phyloP scores from a whole-genome alignment of 2,329 filamentous ascomycete genomes.

The Pyrenochaeta sp. region DNA sequence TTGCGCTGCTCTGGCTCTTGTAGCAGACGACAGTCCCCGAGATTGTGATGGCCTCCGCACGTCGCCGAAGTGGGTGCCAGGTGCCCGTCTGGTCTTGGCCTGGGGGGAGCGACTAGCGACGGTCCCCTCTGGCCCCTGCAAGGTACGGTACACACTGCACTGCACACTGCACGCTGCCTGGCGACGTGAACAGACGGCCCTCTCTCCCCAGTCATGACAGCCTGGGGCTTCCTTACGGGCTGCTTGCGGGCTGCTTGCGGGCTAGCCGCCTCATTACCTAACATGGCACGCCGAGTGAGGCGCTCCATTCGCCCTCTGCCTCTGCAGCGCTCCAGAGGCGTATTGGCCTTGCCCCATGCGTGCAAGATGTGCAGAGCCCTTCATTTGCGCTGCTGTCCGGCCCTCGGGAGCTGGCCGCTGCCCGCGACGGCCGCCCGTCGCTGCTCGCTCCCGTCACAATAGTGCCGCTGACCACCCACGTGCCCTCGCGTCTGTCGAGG shows the following conservation, averaged over 20 bases:
- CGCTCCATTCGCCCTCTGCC: constrained; percentile 18
- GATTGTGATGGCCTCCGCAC: neutral
- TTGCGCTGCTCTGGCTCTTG: too few relatives aligned
- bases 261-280: constrained; percentile 31
- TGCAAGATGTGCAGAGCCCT: constrained; percentile 17
- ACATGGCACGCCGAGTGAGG: constrained; percentile 20
- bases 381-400: constrained; percentile 13
- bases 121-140: constrained; percentile 9
- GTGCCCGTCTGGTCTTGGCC: too few relatives aligned
- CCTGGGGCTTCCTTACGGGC: constrained; percentile 27
- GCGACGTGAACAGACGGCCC: constrained; percentile 8
- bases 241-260: too few relatives aligned
- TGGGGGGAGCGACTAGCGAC: too few relatives aligned
- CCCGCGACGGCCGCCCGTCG: constrained; percentile 24
- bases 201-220: constrained; percentile 23
- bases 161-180: constrained; percentile 8
- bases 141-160: too few relatives aligned
- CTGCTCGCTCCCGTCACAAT: constrained; percentile 17
- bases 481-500: constrained; percentile 15
- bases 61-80: constrained; percentile 14
- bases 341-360: constrained; percentile 17
- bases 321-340: constrained; percentile 7
- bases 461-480: constrained; percentile 22
- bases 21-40: neutral
- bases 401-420: constrained; percentile 28